Base-by-base conservation (phyloP, 2,329 filamentous ascomycete species). In the Tolypocladium album region DNA sequence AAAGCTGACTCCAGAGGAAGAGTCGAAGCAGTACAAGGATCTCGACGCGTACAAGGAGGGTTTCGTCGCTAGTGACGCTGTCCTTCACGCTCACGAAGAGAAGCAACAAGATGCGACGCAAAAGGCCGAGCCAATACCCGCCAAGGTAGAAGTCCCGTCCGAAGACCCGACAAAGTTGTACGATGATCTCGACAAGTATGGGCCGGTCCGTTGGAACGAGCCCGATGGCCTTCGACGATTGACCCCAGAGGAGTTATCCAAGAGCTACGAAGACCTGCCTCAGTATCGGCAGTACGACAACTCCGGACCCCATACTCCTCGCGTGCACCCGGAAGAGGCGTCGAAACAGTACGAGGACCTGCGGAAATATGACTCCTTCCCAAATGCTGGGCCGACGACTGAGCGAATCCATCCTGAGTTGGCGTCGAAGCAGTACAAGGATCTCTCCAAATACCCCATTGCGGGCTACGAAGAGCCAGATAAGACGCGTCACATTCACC, bases 201-300 rank as follows among this genome's bases (percentile, higher is more conserved):
- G 69, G 1, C 70, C 74, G 3, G 67, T 74, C 17, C 60, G 59
- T 6, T 74, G 70, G 66, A 75, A 77, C 39, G 72, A 75, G 58
- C 72, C 74, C 1, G 70, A 75, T 59, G 71, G 72, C 3, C 61
- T 71, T 13, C 67, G 63, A n/a, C 61, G 64, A 6, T 59, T 65
- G n/a, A 72, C 69, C 2, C 61, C 65, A 1, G 75, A 76, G 34
- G 75, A 78, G 58, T 62, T 67, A n/a, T 78, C 76, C 22, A 72
- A 74, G 60, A 63, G 68, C n/a, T 78, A 79, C 61, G 24, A 61
- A 8, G 63, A 64, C 40, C 42, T 64, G 34, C 36, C 62, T 39
- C 60, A 62, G 52, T 64, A 64, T 59, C 50, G 62, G 59, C 59
- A 69, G 13, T 68, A 67, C n/a, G 67, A 70, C 52, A 72, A 71